Base-by-base conservation (phyloP, 2,329 filamentous ascomycete genomes). In the Paecilomyces formosus region DNA sequence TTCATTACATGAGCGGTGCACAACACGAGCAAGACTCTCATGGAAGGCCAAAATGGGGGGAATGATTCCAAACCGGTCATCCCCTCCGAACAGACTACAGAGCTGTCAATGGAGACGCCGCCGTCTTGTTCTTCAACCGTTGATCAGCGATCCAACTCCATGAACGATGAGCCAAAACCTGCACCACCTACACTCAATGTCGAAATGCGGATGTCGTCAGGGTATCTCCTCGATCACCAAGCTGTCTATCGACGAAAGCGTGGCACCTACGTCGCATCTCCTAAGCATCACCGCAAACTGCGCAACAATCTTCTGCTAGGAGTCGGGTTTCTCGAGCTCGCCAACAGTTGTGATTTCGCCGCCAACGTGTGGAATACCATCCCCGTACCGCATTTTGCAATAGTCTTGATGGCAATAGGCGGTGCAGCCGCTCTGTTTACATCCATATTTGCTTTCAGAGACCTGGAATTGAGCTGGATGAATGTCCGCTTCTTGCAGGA, bases 351-450 rank as follows among this genome's bases (percentile, higher is more conserved):
- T 1, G 82, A 85, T 62, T 84, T 84, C 57, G 80, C 82, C 0
- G 82, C 82, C 57, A 84, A 85, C 57, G 76, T 84, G 1, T 85
- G 80, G 79, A 84, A 85, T 61, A 61, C 77, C 1, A 70, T 76
- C 0, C 82, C 81, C 0, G 75, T 82, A 0, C 82, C 82, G 0
- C 62, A 65, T 1, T 79, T 79, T 55, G 82, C 80, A 8, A 68
- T 77, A 0, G 74, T 78, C 0, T 68, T 83, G 3, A 84, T 85
- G 82, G 81, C 72, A 0, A 68, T 84, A 2, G 82, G 82, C 1
- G 82, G 78, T 0, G 75, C 75, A 0, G 61, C 78, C 1, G 81
- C 82, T 0, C 69, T 81, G 0, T 57, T 74, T 2, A 71, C 82
- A 52, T 75, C 76, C 0, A 59, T 76, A n/a, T 77, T 81, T 50